Percentiles rank a stretch among this genome's conserved stretches.
phyloP scores from a whole-genome alignment of 192 early-diverging fungal genomes.

The Linderina pennispora region DNA sequence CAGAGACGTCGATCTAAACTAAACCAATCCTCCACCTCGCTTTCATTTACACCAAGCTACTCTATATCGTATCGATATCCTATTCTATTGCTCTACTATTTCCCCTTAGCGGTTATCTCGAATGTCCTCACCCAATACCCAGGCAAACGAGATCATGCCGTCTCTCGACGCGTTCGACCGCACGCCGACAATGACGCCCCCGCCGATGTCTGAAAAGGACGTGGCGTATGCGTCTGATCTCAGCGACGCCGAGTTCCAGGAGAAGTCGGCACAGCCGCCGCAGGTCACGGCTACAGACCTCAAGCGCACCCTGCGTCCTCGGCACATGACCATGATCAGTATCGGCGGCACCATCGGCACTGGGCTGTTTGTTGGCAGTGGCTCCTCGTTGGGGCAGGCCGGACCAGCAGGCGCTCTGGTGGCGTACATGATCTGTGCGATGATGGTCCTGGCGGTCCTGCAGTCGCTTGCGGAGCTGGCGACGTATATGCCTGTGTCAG shows the following conservation, averaged over 20 bases:
- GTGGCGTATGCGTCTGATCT: background rate
- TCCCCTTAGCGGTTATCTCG: too few relatives aligned
- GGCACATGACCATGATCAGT: constrained; percentile 55
- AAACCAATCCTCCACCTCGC: background rate
- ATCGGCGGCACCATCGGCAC: constrained; percentile 66
- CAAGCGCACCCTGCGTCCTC: constrained; percentile 52
- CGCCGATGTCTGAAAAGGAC: background rate
- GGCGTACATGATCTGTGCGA: constrained; percentile 55
- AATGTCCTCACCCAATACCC: too few relatives aligned
- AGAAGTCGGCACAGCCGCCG: background rate
- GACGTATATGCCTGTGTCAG: constrained; percentile 63
- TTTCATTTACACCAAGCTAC: background rate
- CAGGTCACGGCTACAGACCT: constrained; percentile 7
- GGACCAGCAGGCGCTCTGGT: constrained; percentile 66
- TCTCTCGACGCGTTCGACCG: too few relatives aligned
- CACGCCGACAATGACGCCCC: too few relatives aligned
- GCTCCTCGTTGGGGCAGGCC: constrained; percentile 55
- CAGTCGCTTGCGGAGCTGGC: constrained; percentile 73
- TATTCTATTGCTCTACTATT: too few relatives aligned
- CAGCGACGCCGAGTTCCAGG: background rate
- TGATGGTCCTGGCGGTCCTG: constrained; percentile 55
- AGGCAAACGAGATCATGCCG: too few relatives aligned
- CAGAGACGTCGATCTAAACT: background rate
- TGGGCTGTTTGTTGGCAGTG: constrained; percentile 67
- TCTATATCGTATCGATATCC: too few relatives aligned